These are phyloP conservation scores for Fusarium irregulare DNA, from an alignment of 2,329 filamentous ascomycete genomes.

Conservation along the genomic window DNA sequence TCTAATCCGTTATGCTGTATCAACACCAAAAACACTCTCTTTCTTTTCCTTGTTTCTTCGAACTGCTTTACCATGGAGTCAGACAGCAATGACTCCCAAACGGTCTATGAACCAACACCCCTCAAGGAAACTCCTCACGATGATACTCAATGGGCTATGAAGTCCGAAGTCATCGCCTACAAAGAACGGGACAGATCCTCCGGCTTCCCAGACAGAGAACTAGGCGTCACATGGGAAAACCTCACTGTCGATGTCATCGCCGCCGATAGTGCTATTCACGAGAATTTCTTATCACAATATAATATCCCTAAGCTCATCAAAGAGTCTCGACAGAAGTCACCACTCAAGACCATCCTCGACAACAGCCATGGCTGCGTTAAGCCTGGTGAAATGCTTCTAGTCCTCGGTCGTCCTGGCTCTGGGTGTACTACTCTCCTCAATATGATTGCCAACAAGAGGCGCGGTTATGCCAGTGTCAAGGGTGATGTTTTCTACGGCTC, in stretches of 20 bases:
- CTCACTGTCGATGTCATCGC: conserved; percentile 72
- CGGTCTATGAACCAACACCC: conserved; percentile 38
- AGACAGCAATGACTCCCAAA: conserved; percentile 42
- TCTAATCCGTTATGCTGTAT: not conserved
- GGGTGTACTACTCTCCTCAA: conserved; percentile 80
- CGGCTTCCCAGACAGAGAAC: conserved; percentile 59
- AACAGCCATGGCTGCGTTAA: conserved; percentile 75
- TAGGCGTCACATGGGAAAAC: conserved; percentile 74
- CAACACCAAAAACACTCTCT: not conserved
- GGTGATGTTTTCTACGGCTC: conserved; percentile 69
- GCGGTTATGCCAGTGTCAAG: conserved; percentile 67
- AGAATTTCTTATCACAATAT: conserved; percentile 71
- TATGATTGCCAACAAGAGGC: conserved; percentile 72
- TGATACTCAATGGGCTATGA: conserved; percentile 58
- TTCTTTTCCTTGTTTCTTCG: not conserved
- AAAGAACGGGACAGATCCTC: conserved; percentile 58
- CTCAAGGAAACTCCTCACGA: conserved; percentile 12
- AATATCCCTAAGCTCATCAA: conserved; percentile 65
- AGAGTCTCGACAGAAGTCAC: conserved; percentile 65
- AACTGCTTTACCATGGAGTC: conserved; percentile 44
- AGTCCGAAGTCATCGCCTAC: conserved; percentile 59
- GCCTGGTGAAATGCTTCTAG: conserved; percentile 78
- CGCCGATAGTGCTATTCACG: conserved; percentile 71
- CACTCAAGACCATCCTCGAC: conserved; percentile 73
- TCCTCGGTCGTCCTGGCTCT: conserved; percentile 74